Base-by-base conservation (phyloP, 139 green algal genomes). In the Desmodesmus armatus region DNA sequence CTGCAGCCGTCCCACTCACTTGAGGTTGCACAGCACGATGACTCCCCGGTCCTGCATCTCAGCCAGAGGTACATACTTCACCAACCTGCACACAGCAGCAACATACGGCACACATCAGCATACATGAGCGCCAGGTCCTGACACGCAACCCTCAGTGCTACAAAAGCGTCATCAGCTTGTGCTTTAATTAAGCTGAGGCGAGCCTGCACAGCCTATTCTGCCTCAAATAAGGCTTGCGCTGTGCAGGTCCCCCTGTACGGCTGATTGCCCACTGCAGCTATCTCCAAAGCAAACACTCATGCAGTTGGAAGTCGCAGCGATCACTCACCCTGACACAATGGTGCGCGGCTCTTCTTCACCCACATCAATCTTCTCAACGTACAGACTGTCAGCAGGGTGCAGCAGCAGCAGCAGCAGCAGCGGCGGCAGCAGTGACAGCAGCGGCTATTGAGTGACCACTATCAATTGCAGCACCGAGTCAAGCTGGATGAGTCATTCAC, bases 361-460 rank as follows among this genome's bases (percentile, higher is more conserved):
- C 25, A 97, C 87, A 44, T 98, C 96, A 41, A 98, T 93, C 72
- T 94, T 79, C 84, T 98, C 95, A 37, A 98, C 90, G 83, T 97
- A 98, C 65, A 84, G 62, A 82, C 83, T 88, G 87, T n/a, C 35
- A 47, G 37, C 23, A 58, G 47, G 13, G 9, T 21, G n/a, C 49
- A 55, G 7, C 9, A 7, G 51, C 19, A 40, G 40, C 31, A 72
- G 33, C 65, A 53, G 43, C 37, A 40, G 35, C n/a, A 72, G 33
- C 9, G 11, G 67, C 47, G 6, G 37, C 35, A 53, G 53, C 37
- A 37, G 1, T 31, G 23, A 7, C 71, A 78, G 39, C 41, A 63
- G 41, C 41, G 39, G 47, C 47, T 23, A 15, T 15, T 23, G 47
- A 13, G 17, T 13, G 47, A 58, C 13, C 47, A 58, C 13, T 23